These are phyloP conservation scores for Ophiostoma perfectum DNA, from an alignment of 2,329 filamentous ascomycete genomes.

Conservation along the genomic window DNA sequence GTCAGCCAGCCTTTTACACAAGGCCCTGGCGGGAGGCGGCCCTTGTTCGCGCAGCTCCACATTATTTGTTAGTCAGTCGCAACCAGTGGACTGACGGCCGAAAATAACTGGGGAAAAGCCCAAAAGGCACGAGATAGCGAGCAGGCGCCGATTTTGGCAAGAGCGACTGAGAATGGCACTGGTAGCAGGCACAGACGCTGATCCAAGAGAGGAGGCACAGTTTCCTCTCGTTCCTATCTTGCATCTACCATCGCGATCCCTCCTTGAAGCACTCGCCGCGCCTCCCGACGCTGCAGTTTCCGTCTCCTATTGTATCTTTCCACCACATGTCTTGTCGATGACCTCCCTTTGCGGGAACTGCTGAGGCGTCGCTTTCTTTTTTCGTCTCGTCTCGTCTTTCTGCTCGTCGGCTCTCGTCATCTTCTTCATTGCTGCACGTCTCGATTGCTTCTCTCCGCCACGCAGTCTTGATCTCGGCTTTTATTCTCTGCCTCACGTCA, in stretches of 20 bases:
- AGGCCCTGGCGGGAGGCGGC: not conserved
- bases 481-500: no score
- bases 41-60: not conserved
- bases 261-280: no score
- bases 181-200: not conserved
- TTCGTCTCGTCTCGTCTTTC: conserved; percentile 11
- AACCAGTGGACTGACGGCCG: conserved; percentile 8
- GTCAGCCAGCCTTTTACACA: conserved; percentile 8
- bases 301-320: not conserved
- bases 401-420: not conserved
- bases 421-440: not conserved
- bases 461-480: not conserved
- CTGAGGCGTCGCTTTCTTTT: conserved; percentile 10
- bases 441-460: no score
- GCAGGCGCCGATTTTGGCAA: conserved; percentile 20
- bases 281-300: no score
- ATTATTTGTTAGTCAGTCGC: conserved; percentile 13
- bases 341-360: conserved; percentile 10
- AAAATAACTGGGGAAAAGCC: not conserved
- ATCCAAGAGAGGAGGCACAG: no score
- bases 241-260: not conserved
- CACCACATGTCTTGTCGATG: conserved; percentile 4
- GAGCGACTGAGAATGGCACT: not conserved
- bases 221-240: not conserved
- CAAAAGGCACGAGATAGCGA: conserved; percentile 8